Base-by-base conservation (phyloP, 805 yeast genomes). In the Hanseniaspora jakobsenii region DNA sequence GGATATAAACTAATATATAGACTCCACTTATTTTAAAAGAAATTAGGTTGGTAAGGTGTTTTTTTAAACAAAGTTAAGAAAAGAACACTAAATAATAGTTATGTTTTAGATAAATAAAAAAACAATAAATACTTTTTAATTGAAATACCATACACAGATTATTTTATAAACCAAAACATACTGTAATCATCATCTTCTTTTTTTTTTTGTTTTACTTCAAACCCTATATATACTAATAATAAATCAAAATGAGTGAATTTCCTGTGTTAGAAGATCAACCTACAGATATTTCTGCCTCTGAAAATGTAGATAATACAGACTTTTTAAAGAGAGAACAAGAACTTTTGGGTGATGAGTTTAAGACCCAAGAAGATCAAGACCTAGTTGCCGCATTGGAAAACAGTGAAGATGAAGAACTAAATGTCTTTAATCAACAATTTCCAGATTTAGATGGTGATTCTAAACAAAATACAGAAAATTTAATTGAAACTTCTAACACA, bases 301-400 rank as follows among this genome's bases (percentile, higher is more conserved):
- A 58, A 22, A 60, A 56, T 19, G 10, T 18, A 14, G 35, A 35
- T 14, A 69, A 60, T 38, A 64, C 71, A 7, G 84, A 78, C 59
- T 79, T 80, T 56, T 65, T 80, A 40, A 64, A 78, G 24, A 72
- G 87, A 60, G 87, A 80, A 58, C 72, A 72, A 55, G 81, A 77
- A 51, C 62, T 75, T 12, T 57, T 79, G 13, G 87, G 87, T 10
- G 81, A 77, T 52, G 83, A 78, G 59, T 80, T 80, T 64, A 68
- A 72, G 49, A 76, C 83, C 6, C 83, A 71, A 31, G 71, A 71
- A 44, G 86, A 78, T 52, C 62, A 62, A 6, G 75, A 70, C 13
- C 56, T 66, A 13, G 61, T 71, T 47, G 65, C 63, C 19, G 38
- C 35, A 3, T 68, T 61, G 28, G 71, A 68, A 37, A 60, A 59